phyloP scores from a whole-genome alignment of 805 yeast species.

The Sugiyamaella smithiae region DNA sequence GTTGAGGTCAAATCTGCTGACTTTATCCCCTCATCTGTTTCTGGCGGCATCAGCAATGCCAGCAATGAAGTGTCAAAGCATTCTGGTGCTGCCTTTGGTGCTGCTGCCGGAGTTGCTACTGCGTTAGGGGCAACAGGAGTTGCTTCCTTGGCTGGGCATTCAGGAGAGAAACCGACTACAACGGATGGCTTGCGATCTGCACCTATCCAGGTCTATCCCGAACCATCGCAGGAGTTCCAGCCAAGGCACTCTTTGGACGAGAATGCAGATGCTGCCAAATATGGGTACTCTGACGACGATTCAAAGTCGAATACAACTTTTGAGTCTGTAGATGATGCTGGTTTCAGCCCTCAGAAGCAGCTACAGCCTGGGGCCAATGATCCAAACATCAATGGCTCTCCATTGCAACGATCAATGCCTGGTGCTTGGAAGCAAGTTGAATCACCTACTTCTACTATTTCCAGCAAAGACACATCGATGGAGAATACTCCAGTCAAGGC shows the following conservation, averaged over 20 bases:
- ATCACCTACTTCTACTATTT: slow-evolving; percentile 9
- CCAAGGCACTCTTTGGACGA: slow-evolving; percentile 5
- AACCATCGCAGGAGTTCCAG: background rate
- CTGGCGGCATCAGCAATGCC: no score
- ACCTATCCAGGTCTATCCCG: slow-evolving; percentile 10
- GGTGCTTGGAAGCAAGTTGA: slow-evolving; percentile 20
- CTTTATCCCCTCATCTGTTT: no score
- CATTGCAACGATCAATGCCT: slow-evolving; percentile 17
- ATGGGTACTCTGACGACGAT: slow-evolving; percentile 15
- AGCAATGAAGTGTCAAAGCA: background rate
- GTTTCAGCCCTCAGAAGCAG: slow-evolving; percentile 7
- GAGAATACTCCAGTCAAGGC: background rate
- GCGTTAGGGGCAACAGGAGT: slow-evolving; percentile 13
- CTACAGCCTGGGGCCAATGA: slow-evolving; percentile 1
- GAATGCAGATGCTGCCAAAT: slow-evolving; percentile 3
- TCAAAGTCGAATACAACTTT: slow-evolving; percentile 15
- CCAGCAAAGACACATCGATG: background rate
- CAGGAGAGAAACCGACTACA: background rate
- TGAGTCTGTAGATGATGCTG: slow-evolving; percentile 20
- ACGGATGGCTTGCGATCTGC: background rate
- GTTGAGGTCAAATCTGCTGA: no score
- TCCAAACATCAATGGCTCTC: background rate
- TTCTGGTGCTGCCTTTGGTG: slow-evolving; percentile 16
- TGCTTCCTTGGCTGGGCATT: slow-evolving; percentile 1
- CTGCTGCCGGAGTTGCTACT: slow-evolving; percentile 17